Conservation (phyloP, 1,284 basidiomycete species). For the Vanrija sp. region DNA sequence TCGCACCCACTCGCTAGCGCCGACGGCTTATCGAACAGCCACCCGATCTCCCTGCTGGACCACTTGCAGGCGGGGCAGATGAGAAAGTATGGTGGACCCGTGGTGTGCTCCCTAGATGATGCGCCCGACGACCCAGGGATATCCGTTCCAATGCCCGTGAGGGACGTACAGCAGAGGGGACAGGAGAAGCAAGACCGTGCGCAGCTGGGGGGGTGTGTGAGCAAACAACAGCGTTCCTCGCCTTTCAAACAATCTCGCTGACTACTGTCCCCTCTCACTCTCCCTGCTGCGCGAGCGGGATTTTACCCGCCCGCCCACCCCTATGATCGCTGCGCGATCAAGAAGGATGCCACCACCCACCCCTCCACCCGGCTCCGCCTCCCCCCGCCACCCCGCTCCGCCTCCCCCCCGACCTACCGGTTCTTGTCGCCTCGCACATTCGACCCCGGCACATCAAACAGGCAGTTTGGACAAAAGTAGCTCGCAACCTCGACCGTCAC, state of each 20-base stretch:
- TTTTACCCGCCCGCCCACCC: too few species aligned
- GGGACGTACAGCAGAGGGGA: slow-evolving; percentile 82
- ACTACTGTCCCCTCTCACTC: too few species aligned
- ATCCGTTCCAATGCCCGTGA: slow-evolving; percentile 82
- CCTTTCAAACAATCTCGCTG: too few species aligned
- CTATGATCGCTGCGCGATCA: too few species aligned
- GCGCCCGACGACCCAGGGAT: slow-evolving; percentile 30
- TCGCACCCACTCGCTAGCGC: slow-evolving; percentile 71
- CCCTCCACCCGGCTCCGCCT: too few species aligned
- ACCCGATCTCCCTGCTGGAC: slow-evolving; percentile 85
- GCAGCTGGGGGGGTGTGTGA: slow-evolving; percentile 64
- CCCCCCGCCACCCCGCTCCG: too few species aligned
- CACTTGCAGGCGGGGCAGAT: slow-evolving; percentile 90
- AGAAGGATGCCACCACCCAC: too few species aligned
- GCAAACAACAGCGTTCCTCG: background rate
- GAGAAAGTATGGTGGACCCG: slow-evolving; percentile 82
- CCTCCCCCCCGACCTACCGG: slow-evolving; percentile 54
- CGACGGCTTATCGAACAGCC: slow-evolving; percentile 93
- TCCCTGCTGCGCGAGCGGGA: too few species aligned
- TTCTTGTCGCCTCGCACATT: slow-evolving; percentile 95
- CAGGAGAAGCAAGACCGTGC: slow-evolving; percentile 96
- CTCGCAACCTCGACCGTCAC: slow-evolving; percentile 88
- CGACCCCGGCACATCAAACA: slow-evolving; percentile 97
- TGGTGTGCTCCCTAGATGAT: slow-evolving; percentile 55
- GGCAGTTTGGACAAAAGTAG: slow-evolving; percentile 96